Conservation (phyloP, 2,329 filamentous ascomycete species). For the Aspergillus ibericus region DNA sequence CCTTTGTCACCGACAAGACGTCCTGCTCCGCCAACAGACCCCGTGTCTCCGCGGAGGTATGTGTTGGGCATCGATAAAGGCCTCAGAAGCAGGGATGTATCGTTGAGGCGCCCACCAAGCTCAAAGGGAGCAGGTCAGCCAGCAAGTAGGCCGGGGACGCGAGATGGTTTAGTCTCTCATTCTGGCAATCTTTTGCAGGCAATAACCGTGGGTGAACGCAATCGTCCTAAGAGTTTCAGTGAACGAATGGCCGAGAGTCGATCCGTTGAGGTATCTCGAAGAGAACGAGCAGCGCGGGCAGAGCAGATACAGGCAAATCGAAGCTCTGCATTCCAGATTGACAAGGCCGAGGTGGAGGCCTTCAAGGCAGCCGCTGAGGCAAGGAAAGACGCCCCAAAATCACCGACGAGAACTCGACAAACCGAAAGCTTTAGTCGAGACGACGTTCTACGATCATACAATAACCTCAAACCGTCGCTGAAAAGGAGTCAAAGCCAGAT, state of each 20-base stretch:
- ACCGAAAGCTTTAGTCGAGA: slow-evolving; percentile 62
- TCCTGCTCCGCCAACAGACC: slow-evolving; percentile 51
- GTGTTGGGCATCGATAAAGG: slow-evolving; percentile 89
- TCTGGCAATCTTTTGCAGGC: slow-evolving; percentile 20
- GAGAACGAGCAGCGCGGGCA: slow-evolving; percentile 39
- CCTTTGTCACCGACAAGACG: slow-evolving; percentile 68
- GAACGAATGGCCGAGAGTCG: slow-evolving; percentile 76
- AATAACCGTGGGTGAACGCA: slow-evolving; percentile 20
- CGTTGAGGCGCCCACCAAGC: slow-evolving; percentile 67
- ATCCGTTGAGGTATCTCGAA: slow-evolving; percentile 38
- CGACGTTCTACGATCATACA: slow-evolving; percentile 52
- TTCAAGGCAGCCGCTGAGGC: slow-evolving; percentile 43
- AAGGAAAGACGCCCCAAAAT: slow-evolving; percentile 36
- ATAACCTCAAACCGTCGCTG: slow-evolving; percentile 28
- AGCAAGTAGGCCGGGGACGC: slow-evolving; percentile 30
- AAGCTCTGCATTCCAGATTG: slow-evolving; percentile 45
- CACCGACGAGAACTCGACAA: slow-evolving; percentile 49
- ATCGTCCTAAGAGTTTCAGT: slow-evolving; percentile 66
- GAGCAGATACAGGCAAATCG: slow-evolving; percentile 41
- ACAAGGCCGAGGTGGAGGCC: slow-evolving; percentile 45
- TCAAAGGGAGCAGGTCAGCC: slow-evolving; percentile 31
- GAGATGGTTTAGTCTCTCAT: slow-evolving; percentile 28
- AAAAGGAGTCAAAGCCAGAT: slow-evolving; percentile 41
- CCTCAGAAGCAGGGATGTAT: slow-evolving; percentile 75
- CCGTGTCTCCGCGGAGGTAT: slow-evolving; percentile 75